Conservation (phyloP, 2,329 filamentous ascomycete species). For the Pyricularia sp. region DNA sequence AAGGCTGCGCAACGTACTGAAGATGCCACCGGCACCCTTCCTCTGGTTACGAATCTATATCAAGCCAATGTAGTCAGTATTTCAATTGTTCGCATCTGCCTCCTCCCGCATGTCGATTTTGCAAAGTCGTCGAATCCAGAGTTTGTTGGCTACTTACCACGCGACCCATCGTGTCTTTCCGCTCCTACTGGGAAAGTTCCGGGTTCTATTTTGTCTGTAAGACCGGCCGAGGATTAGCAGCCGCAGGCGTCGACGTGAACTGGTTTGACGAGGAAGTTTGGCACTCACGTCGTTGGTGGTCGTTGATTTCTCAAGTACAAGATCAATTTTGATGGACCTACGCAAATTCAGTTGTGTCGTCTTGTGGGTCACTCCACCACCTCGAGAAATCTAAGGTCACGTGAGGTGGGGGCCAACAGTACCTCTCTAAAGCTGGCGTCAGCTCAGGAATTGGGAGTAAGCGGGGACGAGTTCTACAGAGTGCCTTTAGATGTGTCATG, state of each 20-base stretch:
- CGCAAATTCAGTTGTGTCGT: not conserved
- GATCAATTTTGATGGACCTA: not conserved
- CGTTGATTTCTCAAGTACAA: not conserved
- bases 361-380: not conserved
- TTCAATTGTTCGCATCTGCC: not conserved
- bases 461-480: not conserved
- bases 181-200: constrained; percentile 4
- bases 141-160: constrained; percentile 22
- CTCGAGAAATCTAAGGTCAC: not conserved
- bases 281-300: not conserved
- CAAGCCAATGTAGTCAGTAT: not conserved
- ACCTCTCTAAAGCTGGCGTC: not conserved
- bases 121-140: not conserved
- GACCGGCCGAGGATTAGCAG: constrained; percentile 1
- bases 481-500: not conserved
- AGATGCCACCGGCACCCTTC: constrained; percentile 46
- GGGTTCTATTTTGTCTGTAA: constrained; percentile 2
- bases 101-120: not conserved
- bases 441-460: not conserved
- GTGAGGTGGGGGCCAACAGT: not conserved
- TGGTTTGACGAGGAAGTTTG: constrained; percentile 1
- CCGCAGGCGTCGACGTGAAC: not conserved
- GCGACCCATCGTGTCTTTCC: constrained; percentile 37
- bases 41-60: constrained; percentile 50
- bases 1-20: constrained; percentile 20